A percentile compares a stretch with the other conserved stretches of the same genome.
These are phyloP conservation scores for Micromonas commoda DNA, from an alignment of 139 green algal species.

Conservation along the genomic window DNA sequence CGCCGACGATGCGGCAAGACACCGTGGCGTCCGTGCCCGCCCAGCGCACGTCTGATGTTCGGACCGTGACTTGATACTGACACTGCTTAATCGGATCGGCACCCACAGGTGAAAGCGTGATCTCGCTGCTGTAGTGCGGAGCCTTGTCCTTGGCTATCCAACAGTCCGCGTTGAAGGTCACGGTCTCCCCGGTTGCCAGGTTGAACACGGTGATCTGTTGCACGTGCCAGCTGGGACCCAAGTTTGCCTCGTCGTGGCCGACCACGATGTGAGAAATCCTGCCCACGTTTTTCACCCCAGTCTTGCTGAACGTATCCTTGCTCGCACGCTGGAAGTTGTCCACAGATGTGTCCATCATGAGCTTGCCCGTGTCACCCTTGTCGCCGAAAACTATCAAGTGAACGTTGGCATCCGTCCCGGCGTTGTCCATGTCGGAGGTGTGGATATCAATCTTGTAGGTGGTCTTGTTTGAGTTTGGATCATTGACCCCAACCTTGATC, in stretches of 20 bases:
- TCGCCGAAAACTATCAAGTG: constrained; percentile 51
- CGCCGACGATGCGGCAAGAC: constrained; percentile 36
- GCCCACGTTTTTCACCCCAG: constrained; percentile 43
- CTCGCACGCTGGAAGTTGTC: constrained; percentile 37
- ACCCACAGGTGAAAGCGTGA: not conserved
- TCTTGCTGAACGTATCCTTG: constrained; percentile 44
- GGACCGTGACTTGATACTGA: constrained; percentile 32
- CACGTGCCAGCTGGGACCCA: constrained; percentile 58
- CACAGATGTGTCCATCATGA: constrained; percentile 20
- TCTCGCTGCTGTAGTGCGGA: not conserved
- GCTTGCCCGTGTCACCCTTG: constrained; percentile 22
- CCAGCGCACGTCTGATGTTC: constrained; percentile 49
- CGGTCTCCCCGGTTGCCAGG: not conserved
- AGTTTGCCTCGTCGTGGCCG: constrained; percentile 60
- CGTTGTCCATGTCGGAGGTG: constrained; percentile 48
- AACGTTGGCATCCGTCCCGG: constrained; percentile 53
- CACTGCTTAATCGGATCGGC: not conserved
- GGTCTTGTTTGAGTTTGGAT: not conserved
- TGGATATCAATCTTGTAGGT: constrained; percentile 36
- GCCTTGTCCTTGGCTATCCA: constrained; percentile 5
- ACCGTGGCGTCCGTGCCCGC: constrained; percentile 52
- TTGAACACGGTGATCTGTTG: constrained; percentile 46
- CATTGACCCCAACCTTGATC: constrained; percentile 34
- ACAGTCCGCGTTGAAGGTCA: not conserved
- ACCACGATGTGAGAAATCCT: constrained; percentile 40